These are phyloP conservation scores for Colletotrichum tanaceti DNA, from an alignment of 2,329 filamentous ascomycete genomes.

Conservation along the genomic window DNA sequence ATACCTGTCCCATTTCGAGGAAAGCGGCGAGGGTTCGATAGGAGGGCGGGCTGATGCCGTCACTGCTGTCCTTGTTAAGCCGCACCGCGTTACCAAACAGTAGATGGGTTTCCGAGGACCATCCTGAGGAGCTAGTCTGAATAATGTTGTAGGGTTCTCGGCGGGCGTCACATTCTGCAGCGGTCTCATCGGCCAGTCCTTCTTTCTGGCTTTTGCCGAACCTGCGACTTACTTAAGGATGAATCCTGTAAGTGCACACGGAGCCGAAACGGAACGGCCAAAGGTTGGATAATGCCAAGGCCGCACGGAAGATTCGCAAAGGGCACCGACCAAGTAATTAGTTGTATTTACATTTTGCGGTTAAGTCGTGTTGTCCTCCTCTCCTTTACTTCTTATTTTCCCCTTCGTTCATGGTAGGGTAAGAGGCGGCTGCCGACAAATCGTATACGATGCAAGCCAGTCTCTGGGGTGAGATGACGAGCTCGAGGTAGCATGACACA, in stretches of 20 bases:
- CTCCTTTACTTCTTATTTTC: too few relatives aligned
- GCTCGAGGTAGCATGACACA: background rate
- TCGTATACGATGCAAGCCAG: too few relatives aligned
- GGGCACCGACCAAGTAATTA: too few relatives aligned
- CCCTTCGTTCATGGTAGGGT: background rate
- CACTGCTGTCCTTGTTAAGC: background rate
- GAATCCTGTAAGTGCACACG: background rate
- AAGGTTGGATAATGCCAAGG: constrained; percentile 13
- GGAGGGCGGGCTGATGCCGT: background rate
- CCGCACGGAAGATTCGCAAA: too few relatives aligned
- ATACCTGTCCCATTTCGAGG: background rate
- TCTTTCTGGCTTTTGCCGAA: background rate
- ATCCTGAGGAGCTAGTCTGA: background rate
- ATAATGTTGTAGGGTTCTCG: background rate
- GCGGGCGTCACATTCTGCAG: background rate
- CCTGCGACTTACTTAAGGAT: background rate
- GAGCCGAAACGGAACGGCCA: background rate
- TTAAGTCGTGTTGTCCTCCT: background rate
- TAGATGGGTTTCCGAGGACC: background rate
- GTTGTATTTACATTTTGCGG: too few relatives aligned
- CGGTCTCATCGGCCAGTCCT: background rate
- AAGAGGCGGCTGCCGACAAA: background rate
- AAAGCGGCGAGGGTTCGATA: background rate
- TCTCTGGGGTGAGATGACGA: too few relatives aligned
- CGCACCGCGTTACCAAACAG: background rate